Conservation (phyloP, 169 alveolate species). For the Plasmodium coatneyi region DNA sequence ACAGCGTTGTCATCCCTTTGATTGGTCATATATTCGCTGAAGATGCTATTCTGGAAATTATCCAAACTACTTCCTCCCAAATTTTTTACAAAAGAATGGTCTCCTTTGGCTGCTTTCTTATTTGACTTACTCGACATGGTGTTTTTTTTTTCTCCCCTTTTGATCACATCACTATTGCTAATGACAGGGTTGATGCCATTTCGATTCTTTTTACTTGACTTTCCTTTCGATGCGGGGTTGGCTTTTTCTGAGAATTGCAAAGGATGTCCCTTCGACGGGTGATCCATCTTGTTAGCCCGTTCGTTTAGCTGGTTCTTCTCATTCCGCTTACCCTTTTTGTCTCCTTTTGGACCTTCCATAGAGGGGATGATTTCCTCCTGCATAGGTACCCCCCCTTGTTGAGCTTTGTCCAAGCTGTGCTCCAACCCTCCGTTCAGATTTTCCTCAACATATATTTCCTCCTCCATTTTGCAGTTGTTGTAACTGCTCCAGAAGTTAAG, state of each 20-base stretch:
- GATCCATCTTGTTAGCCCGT: background rate
- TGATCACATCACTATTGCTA: background rate
- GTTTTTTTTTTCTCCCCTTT: constrained; percentile 2
- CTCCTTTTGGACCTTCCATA: background rate
- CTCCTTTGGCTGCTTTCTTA: background rate
- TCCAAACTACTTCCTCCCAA: background rate
- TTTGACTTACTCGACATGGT: background rate
- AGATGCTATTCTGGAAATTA: background rate
- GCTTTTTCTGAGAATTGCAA: background rate
- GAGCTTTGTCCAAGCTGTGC: background rate
- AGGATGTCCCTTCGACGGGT: background rate
- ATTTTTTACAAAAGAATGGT: background rate
- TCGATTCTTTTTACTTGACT: background rate
- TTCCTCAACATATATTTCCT: constrained; percentile 53
- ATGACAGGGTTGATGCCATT: background rate
- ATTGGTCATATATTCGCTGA: background rate
- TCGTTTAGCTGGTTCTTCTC: background rate
- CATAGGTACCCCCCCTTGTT: background rate
- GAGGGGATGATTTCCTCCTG: constrained; percentile 1
- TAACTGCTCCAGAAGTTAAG: constrained; percentile 79
- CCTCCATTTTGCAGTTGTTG: constrained; percentile 55
- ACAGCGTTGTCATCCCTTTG: background rate
- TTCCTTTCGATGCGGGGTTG: background rate
- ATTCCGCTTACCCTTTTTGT: background rate
- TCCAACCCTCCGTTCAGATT: background rate